Conservation (phyloP, 495 filamentous ascomycete species). For the Lophium mytilinum region DNA sequence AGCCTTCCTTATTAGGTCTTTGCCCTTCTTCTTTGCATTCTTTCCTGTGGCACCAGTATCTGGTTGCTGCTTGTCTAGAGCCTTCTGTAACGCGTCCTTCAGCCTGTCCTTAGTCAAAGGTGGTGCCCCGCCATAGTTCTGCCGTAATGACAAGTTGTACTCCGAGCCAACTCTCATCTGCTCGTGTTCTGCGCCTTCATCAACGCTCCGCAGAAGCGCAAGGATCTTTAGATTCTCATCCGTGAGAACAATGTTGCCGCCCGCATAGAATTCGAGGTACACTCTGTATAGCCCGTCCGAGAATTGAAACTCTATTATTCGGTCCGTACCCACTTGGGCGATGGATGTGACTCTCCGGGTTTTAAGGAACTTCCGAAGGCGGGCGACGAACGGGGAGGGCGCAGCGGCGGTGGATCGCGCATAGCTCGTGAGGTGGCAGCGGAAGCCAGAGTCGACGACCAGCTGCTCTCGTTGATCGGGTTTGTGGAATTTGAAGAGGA, state of each 20-base stretch:
- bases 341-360: slow-evolving; percentile 76
- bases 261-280: slow-evolving; percentile 92
- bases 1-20: slow-evolving; percentile 67
- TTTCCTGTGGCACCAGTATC: slow-evolving; percentile 46
- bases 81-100: slow-evolving; percentile 57
- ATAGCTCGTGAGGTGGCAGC: slow-evolving; percentile 87
- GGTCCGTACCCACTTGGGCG: slow-evolving; percentile 82
- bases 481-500: slow-evolving; percentile 86
- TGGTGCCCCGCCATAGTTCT: slow-evolving; percentile 70
- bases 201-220: slow-evolving; percentile 72
- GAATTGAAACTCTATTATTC: slow-evolving; percentile 86
- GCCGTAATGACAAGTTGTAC: slow-evolving; percentile 74
- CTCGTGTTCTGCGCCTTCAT: slow-evolving; percentile 63
- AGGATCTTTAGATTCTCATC: slow-evolving; percentile 72
- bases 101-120: slow-evolving; percentile 64
- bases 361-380: slow-evolving; percentile 78
- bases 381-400: slow-evolving; percentile 74
- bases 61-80: slow-evolving; percentile 46
- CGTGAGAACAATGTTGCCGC: slow-evolving; percentile 89
- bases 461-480: slow-evolving; percentile 79
- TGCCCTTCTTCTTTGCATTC: slow-evolving; percentile 65
- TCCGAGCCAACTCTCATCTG: slow-evolving; percentile 63
- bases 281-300: slow-evolving; percentile 82
- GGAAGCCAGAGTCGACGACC: slow-evolving; percentile 89
- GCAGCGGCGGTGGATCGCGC: slow-evolving; percentile 72